Evolutionary conservation across 192 early-diverging fungal genomes (phyloP), one percentile per base, ranked within the genome.

Genomic region (Linderina pennispora): DNA sequence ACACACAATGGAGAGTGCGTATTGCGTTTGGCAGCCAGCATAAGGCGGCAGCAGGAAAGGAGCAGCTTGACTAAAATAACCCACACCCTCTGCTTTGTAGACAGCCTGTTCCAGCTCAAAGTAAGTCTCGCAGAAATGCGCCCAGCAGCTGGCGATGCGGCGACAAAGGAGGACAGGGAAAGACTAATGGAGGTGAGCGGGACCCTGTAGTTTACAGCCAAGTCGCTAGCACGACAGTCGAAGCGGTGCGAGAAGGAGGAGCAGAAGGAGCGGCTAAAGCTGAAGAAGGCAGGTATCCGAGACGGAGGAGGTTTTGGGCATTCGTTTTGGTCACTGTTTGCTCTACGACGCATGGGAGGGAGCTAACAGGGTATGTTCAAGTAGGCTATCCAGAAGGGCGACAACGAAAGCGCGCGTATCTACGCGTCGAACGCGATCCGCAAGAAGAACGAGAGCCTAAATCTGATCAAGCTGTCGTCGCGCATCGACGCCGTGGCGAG

Each of bases 381-480:
- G n/a, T 40, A 40, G 38, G 94, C 92, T 11, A 91, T 99, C 48
- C 86, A 92, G 72, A 80, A 87, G 64, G 85, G 87, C 24, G 91
- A 97, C 56, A 83, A 78, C 65, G 97, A 96, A 58, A 87, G 89
- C 6, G 94, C 97, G 9, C 84, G 87, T 50, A 85, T 99, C 52
- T 89, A 93, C 62, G 92, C 91, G 9, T 80, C 89, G 21, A 95
- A 97, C 55, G 92, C 90, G 14, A 99, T 99, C 50, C 80, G 97
- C 53, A 99, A 99, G 66, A 92, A 94, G 78, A 97, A 90, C 58
- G 94, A 97, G 61, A 48, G 82, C 3, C 74, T 97, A 24, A 94
- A 99, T 63, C 61, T 97, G 32, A 66, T 94, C 23, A 76, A 86
- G 40, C 78, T 99, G 42, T 74, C 87, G 18, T 92, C 89, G 40